phyloP scores from a whole-genome alignment of 257 asterid genomes.

The Nicotiana otophora region DNA sequence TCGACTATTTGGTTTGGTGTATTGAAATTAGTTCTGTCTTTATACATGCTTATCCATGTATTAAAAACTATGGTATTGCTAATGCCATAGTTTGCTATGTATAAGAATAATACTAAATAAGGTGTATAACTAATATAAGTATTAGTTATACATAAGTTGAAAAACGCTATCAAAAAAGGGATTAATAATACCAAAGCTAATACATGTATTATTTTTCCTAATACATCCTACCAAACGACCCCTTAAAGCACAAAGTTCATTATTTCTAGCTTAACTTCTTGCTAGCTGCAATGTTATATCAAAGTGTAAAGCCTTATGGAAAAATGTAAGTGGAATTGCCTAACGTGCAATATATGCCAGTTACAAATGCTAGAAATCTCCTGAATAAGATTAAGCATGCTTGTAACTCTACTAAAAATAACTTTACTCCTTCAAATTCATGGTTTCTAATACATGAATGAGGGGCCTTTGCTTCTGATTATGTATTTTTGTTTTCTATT shows the following conservation, averaged over 20 bases:
- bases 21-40: no score
- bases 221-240: no score
- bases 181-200: no score
- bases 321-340: not conserved
- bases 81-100: no score
- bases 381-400: not conserved
- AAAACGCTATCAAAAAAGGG: no score
- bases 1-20: no score
- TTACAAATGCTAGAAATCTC: not conserved
- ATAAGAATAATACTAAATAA: no score
- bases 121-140: no score
- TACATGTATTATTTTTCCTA: no score
- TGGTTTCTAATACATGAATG: not conserved
- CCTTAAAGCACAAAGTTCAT: not conserved
- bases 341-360: not conserved
- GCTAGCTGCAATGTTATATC: not conserved
- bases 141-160: no score
- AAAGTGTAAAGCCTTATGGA: not conserved
- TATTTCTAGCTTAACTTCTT: not conserved
- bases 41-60: no score
- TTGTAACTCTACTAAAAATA: not conserved
- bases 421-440: not conserved
- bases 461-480: not conserved
- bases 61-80: no score
- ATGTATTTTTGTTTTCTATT: not conserved